Evolutionary conservation across 768 basidiomycete species (phyloP), one percentile per base, ranked within the genome.

Genomic region (Russula vinacea): DNA sequence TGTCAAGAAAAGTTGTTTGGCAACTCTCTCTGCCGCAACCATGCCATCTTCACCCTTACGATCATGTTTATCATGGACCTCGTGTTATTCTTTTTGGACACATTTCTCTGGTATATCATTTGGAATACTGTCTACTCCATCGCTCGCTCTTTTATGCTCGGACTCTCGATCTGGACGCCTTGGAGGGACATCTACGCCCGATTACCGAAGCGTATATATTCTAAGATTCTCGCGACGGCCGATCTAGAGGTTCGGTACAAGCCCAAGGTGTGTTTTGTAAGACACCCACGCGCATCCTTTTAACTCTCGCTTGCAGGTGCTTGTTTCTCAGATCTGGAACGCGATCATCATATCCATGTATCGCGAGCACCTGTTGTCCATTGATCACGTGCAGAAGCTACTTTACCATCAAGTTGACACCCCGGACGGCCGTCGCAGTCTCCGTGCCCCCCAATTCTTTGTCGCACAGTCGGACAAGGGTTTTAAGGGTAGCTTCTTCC

Each of bases 271-370:
- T n/a, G 81, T 72, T 26, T 55, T 35, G 22, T 16, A 40, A 14
- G 10, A 17, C 5, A 19, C 37, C 37, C 17, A 26, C n/a, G 3
- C 13, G n/a, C 33, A n/a, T 33, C 0, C 16, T 17, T 17, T 40
- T 8, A 24, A 40, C 29, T 14, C 44, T 11, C 60, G 8, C 19
- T 22, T 17, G 55, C 32, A 94, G 92, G 94, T 99, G 44, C 83
- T 99, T 45, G 96, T 99, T 50, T 97, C 95, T 17, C 97, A 98
- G 77, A 95, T 99, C 60, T 98, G 97, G 97, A 99, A 99, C 74
- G 97, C 97, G 26, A 88, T 99, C 77, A 97, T 99, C 77, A 98
- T 99, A 69, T 98, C 96, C 16, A 99, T 99, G 97, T 99, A 98
- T 76, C 88, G 97, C 72, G 97, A 99, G 75, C 97, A 98, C 73